A percentile compares a stretch with the other conserved stretches of the same genome.
Conservation (phyloP, 371 early-diverging fungal genomes). For the Mucor velutinosus region DNA sequence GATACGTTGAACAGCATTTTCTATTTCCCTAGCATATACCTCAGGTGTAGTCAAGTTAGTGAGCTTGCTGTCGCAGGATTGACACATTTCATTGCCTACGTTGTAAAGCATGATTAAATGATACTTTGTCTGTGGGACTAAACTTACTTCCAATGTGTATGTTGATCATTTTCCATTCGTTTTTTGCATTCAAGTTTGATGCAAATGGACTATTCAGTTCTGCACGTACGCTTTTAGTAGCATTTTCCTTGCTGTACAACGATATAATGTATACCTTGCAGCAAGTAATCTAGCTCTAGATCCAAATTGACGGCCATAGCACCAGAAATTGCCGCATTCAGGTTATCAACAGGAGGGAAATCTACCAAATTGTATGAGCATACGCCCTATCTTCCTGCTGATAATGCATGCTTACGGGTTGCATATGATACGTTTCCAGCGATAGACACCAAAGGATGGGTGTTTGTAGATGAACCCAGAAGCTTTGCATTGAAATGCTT, state of each 20-base stretch:
- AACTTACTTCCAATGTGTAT: neutral
- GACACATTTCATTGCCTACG: neutral
- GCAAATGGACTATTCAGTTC: neutral
- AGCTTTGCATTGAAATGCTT: constrained; percentile 27
- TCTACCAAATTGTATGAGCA: constrained; percentile 10
- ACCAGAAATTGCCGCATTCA: constrained; percentile 39
- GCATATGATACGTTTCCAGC: neutral
- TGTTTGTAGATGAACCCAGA: constrained; percentile 25
- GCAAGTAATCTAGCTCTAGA: constrained; percentile 29
- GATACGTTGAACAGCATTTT: neutral
- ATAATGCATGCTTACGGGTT: neutral
- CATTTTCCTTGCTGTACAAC: neutral
- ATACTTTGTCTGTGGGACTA: no score
- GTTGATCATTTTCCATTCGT: neutral
- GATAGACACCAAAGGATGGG: constrained; percentile 9
- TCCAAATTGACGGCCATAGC: constrained; percentile 32
- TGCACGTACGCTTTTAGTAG: neutral
- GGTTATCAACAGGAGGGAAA: constrained; percentile 14
- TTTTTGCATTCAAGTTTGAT: neutral
- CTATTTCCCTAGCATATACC: neutral
- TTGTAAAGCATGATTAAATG: neutral
- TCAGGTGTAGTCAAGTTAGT: neutral
- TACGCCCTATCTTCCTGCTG: neutral
- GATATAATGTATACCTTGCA: constrained; percentile 15
- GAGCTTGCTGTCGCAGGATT: neutral